Percentiles rank a stretch among this genome's conserved stretches.
phyloP scores from a whole-genome alignment of 2,329 filamentous ascomycete genomes.

The Geoglossum cookeanum region DNA sequence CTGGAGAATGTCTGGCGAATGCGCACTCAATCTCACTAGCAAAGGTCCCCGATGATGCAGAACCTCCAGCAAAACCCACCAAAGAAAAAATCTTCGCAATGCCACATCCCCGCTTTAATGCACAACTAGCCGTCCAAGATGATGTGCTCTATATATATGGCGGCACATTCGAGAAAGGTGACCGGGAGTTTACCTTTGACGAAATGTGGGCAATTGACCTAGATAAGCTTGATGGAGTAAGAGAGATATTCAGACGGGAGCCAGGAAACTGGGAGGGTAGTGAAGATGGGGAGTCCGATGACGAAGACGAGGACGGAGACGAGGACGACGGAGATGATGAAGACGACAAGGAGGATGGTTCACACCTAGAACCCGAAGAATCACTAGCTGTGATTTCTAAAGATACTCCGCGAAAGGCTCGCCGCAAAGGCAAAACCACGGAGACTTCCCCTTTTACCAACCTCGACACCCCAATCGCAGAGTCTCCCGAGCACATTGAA shows the following conservation, averaged over 20 bases:
- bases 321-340: conserved; percentile 37
- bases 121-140: conserved; percentile 74
- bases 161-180: conserved; percentile 86
- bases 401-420: conserved; percentile 4
- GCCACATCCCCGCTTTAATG: conserved; percentile 80
- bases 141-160: conserved; percentile 89
- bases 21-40: neutral
- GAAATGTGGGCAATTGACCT: conserved; percentile 86
- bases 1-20: conserved; percentile 43
- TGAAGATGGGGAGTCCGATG: conserved; percentile 24
- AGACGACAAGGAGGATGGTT: conserved; percentile 32
- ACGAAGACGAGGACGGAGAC: conserved; percentile 30
- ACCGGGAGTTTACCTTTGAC: conserved; percentile 88
- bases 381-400: neutral
- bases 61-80: conserved; percentile 29
- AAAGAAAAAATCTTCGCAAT: conserved; percentile 59
- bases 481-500: conserved; percentile 18
- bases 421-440: conserved; percentile 6
- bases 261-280: conserved; percentile 62
- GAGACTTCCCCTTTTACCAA: conserved; percentile 3
- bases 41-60: conserved; percentile 20
- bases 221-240: conserved; percentile 87
- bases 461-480: conserved; percentile 13
- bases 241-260: conserved; percentile 72
- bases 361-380: conserved; percentile 6